Evolutionary conservation across 2,329 filamentous ascomycete genomes (phyloP), one percentile per base, ranked within the genome.

Genomic region (Hypoxylon sp.): DNA sequence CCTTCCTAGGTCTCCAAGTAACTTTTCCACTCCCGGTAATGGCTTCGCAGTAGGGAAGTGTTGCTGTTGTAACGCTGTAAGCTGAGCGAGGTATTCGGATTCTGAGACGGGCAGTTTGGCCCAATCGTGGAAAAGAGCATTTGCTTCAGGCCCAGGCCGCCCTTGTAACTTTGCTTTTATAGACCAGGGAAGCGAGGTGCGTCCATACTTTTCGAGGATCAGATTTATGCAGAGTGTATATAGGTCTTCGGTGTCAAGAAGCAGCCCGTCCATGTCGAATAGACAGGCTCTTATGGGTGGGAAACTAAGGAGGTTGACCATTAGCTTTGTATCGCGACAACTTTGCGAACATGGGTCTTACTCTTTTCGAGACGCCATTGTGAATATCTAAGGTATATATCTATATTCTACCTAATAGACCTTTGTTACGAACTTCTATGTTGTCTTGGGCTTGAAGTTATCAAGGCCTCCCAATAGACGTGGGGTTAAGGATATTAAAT

Each of bases 221-320:
- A 89, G 84, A 82, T 99, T 98, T 68, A 94, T 92, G 81, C 92
- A 92, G 26, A 88, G 79, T 0, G 94, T 96, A 84, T 98, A 98
- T 62, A 90, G 81, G 75, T 98, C 96, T 84, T 98, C 96, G 35
- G 93, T 94, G 81, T 98, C 91, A 78, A 99, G 92, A 19, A 99
- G 88, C 37, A 99, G 91, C 67, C 96, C 96, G 81, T 99, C 96
- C 94, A 98, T 98, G 84, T 99, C 96, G 80, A 99, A 98, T 72
- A 99, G 90, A 81, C 94, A 98, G 74, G 95, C 96, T 74, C 94
- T 88, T 66, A 98, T 86, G 51, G 91, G 90, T 19, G 93, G 92
- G 80, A 94, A 90, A 78, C 91, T 93, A 26, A 33, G 53, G 17
- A 50, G 46, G 24, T 55, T 26, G n/a, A 3, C 26, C 33, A 42